Evolutionary conservation across 345 rosid species (phyloP), one percentile per base, ranked within the genome.

Genomic region (Pugionium cornutum): DNA sequence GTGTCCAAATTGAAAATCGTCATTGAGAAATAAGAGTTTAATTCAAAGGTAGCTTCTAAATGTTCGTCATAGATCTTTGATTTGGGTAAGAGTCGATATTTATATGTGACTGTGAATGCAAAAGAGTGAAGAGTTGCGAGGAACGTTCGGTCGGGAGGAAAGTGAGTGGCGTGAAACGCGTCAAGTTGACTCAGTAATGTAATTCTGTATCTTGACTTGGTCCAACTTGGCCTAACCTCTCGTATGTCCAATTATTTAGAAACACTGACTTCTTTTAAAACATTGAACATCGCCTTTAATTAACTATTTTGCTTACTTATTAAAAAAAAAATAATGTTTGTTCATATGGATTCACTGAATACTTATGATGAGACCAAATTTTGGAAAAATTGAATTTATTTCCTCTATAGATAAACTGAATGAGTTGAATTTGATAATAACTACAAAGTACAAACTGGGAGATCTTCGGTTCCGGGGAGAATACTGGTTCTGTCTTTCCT

Each of bases 141-240:
- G 72, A 67, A 67, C 53, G 18, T 18, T 18, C 7, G 4, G 69
- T 53, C 18, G 34, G 4, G 36, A 34, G 0, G 36, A 34, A 34
- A 4, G 64, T 41, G 30, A 42, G 46, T 42, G 30, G 27, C 9
- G 47, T 33, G 45, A 36, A 66, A 53, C 62, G 70, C 53, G 70
- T 66, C 62, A 56, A 51, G 58, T 64, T 51, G 68, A 35, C 30
- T 45, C 27, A 65, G 59, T 65, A 53, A 66, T 62, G 62, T 44
- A 36, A 62, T 32, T 44, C 49, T 30, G 40, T 43, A 18, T 31
- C 50, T 40, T 51, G 49, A 53, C 59, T 43, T 25, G 69, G 61
- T 66, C 69, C 69, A 53, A 53, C 53, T 66, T 66, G 69, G 49
- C 50, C 9, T 30, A 18, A 39, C 29, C 55, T 35, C 5, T 63